These are phyloP conservation scores for Lagenaria siceraria DNA, from an alignment of 306 rosid genomes.

Conservation along the genomic window DNA sequence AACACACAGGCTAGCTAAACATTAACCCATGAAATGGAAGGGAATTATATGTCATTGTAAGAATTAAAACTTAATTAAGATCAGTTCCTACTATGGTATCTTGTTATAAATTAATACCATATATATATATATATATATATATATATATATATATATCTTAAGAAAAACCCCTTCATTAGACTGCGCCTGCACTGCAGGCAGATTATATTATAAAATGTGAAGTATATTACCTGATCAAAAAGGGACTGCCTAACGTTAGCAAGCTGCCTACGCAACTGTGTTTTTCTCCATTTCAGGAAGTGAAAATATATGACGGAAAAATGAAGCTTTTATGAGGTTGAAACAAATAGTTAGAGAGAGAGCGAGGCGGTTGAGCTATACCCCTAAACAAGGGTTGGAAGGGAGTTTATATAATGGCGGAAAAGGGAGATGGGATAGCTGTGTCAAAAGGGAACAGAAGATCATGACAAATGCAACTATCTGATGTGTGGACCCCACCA, in stretches of 20 bases:
- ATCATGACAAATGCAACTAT: neutral
- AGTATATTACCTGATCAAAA: conserved; percentile 66
- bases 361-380: conserved; percentile 11
- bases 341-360: neutral
- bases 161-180: neutral
- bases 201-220: neutral
- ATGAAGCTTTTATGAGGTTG: neutral
- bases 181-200: no score
- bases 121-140: no score
- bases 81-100: neutral
- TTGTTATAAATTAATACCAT: neutral
- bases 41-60: neutral
- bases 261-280: conserved; percentile 37
- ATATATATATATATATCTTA: no score
- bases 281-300: conserved; percentile 41
- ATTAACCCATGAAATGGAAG: neutral
- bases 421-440: conserved; percentile 15
- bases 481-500: conserved; percentile 18
- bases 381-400: conserved; percentile 13
- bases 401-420: conserved; percentile 27
- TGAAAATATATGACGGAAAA: neutral
- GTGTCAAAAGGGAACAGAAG: conserved; percentile 15
- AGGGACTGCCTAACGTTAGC: conserved; percentile 56
- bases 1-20: neutral
- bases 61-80: neutral